Evolutionary conservation across 306 rosid species (phyloP), one percentile per base, ranked within the genome.

Genomic region (Castanea mollissima): DNA sequence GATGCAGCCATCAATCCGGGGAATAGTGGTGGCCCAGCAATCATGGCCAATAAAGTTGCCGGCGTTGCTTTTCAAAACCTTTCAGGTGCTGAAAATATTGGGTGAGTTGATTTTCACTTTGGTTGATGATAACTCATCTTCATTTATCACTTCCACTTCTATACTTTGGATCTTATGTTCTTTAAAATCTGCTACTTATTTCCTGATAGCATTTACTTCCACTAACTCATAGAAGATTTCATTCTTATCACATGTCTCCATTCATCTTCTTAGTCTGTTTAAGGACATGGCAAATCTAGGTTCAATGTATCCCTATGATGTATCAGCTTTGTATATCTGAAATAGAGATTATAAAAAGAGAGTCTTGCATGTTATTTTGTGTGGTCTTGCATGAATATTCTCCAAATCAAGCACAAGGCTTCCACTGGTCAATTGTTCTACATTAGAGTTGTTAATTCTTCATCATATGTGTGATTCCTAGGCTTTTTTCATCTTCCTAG

Each of bases 1-100:
- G 98, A 94, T 83, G 97, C 98, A 19, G 98, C 98, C 34, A 92
- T 94, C 76, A 94, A 94, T 86, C 97, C 98, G 5, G 97, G 98
- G 69, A 94, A 94, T 87, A 92, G 98, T 80, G 98, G 98, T 34
- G 98, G 98, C 82, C 98, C 98, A 25, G 98, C 96, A 10, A 88
- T 94, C 78, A 94, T 89, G 96, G 89, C 90, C 70, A 90, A 83
- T 55, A 92, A 85, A 80, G 98, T 94, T 83, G 96, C 90, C 62
- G 97, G 98, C 25, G 98, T 94, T 55, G 98, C 98, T 74, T 94
- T 94, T 82, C 98, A 94, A 87, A 94, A 94, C 81, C 98, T 94
- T 80, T 89, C 98, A n/a, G 96, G 96, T 73, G 97, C 97, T 55
- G 97, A 94, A 85, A 94, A 94, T 83, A 94, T 94, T 74, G 98